Evolutionary conservation across 768 basidiomycete species (phyloP).

Genomic region (Coprinopsis cinerea): DNA sequence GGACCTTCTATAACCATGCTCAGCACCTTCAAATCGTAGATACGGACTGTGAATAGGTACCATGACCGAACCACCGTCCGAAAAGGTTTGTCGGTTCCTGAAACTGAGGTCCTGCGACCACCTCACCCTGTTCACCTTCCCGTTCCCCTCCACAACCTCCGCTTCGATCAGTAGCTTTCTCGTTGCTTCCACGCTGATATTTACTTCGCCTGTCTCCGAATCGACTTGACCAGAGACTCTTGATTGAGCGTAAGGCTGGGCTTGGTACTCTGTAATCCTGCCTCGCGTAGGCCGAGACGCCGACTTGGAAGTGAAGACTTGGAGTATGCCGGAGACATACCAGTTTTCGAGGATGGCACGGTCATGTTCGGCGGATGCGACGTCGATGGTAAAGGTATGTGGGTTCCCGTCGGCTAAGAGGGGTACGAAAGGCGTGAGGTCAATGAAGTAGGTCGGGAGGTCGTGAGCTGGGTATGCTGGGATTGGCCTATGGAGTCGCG

Average conservation of each 20-base stretch:
- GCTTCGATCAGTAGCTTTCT: constrained; percentile 56
- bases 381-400: constrained; percentile 69
- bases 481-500: constrained; percentile 45
- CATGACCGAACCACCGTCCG: constrained; percentile 39
- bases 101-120: constrained; percentile 60
- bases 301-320: constrained; percentile 64
- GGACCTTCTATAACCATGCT: constrained; percentile 26
- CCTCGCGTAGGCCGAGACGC: constrained; percentile 54
- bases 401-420: constrained; percentile 59
- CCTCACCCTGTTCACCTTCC: constrained; percentile 44
- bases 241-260: constrained; percentile 49
- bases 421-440: constrained; percentile 74
- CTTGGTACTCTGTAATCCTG: constrained; percentile 53
- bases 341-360: constrained; percentile 70
- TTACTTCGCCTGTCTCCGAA: constrained; percentile 40
- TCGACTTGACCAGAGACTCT: constrained; percentile 37
- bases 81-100: constrained; percentile 57
- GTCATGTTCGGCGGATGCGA: constrained; percentile 60
- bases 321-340: constrained; percentile 69
- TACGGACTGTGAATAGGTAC: constrained; percentile 15
- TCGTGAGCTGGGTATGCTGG: constrained; percentile 73
- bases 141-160: constrained; percentile 56
- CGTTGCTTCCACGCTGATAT: constrained; percentile 57
- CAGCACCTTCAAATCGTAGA: constrained; percentile 2
- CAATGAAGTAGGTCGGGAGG: constrained; percentile 71